phyloP scores from a whole-genome alignment of 805 yeast genomes.

The Monosporozyma yasuniensis region DNA sequence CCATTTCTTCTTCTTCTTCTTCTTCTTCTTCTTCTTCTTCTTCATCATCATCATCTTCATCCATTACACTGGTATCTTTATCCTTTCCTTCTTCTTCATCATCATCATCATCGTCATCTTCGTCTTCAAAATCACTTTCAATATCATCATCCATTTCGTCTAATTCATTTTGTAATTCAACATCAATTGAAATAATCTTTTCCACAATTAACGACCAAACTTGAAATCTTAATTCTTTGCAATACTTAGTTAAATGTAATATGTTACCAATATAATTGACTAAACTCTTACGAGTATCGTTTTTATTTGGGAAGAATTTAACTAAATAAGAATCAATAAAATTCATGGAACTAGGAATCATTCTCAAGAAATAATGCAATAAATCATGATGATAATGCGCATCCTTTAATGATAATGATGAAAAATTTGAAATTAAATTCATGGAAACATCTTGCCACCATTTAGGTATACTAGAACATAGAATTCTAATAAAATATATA shows the following conservation, averaged over 20 bases:
- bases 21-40: slow-evolving; percentile 23
- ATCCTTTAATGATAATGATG: slow-evolving; percentile 20
- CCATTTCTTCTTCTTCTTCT: slow-evolving; percentile 28
- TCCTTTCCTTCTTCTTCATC: slow-evolving; percentile 28
- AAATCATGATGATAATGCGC: slow-evolving; percentile 54
- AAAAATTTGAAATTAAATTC: slow-evolving; percentile 56
- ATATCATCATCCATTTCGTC: slow-evolving; percentile 78
- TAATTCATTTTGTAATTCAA: slow-evolving; percentile 79
- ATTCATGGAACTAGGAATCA: slow-evolving; percentile 75
- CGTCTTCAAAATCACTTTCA: slow-evolving; percentile 39
- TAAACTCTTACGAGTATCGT: slow-evolving; percentile 44
- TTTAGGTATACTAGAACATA: slow-evolving; percentile 79
- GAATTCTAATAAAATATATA: slow-evolving; percentile 62
- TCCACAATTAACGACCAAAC: slow-evolving; percentile 79
- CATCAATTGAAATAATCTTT: slow-evolving; percentile 77
- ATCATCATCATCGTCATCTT: slow-evolving; percentile 27
- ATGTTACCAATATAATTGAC: slow-evolving; percentile 60
- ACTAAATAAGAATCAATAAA: slow-evolving; percentile 51
- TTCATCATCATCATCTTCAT: slow-evolving; percentile 23
- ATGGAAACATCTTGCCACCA: slow-evolving; percentile 82
- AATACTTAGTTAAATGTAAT: slow-evolving; percentile 52
- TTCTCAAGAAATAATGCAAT: slow-evolving; percentile 51
- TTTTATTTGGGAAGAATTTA: slow-evolving; percentile 70
- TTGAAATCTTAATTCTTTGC: slow-evolving; percentile 62
- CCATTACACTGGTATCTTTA: slow-evolving; percentile 28